Evolutionary conservation across 352 stramenopile species (phyloP), one percentile per base, ranked within the genome.

Genomic region (Phytophthora sp.): DNA sequence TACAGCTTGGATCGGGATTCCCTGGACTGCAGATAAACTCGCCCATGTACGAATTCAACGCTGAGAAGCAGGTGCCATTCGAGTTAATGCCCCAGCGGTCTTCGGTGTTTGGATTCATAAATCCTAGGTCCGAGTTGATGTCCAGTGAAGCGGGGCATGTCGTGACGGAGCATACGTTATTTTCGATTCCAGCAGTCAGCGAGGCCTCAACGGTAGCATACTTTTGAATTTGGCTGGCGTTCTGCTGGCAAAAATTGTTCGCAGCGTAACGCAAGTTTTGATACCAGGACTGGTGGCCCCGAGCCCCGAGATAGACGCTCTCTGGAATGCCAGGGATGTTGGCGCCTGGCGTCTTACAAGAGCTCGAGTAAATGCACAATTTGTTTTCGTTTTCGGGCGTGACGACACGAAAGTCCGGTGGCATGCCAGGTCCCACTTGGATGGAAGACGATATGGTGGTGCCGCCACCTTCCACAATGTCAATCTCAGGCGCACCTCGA

Each of bases 401-500:
- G 0, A 89, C 69, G 4, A 78, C 62, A 12, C 82, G 81, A 11
- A 82, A 82, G 7, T 84, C 50, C 11, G 52, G n/a, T 4, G 78
- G 80, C 66, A 84, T 83, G 1, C 80, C 85, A 8, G 82, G 82
- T n/a, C 69, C 72, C 18, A 97, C 69, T 56, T 88, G 79, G 17
- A 88, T 75, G 4, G 74, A 84, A 1, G 72, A 92, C 23, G 89
- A 97, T 54, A 96, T 86, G 12, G 77, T 71, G 0, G 69, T 83
- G 32, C 91, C 74, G 13, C 77, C 72, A 74, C 88, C 82, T 96
- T 96, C 94, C 20, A 98, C 70, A 21, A 98, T 84, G 62, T 98
- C 95, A 60, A 98, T 98, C 65, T 98, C 95, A 6, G 95, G 94
- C 20, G 92, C 88, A 27, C 95, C 95, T 9, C 95, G 77, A 15